Evolutionary conservation across 1,284 basidiomycete genomes (phyloP), one percentile per base, ranked within the genome.

Genomic region (Volvariella surrecta): DNA sequence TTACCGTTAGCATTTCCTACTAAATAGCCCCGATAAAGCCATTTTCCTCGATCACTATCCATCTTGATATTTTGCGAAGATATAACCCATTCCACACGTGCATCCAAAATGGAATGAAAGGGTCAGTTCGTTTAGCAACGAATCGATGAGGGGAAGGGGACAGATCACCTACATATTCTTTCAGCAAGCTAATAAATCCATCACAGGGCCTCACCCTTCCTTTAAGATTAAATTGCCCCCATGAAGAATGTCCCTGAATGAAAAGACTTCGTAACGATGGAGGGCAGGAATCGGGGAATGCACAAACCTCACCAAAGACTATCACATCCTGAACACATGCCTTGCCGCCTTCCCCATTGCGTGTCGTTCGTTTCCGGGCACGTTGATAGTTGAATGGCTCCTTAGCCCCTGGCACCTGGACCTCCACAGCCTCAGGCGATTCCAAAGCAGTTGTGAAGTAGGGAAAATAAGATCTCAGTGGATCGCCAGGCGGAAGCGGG

Each of bases 1-100:
- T 78, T 76, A 13, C 81, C 80, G 50, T 78, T 61, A 6, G 58
- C 59, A 48, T 76, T 73, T 2, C 84, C 84, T 18, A 87, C 69
- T 38, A 88, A 66, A 58, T 82, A 88, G 20, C 82, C 82, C 42
- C 83, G 71, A 57, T 88, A 88, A 8, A 88, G 59, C 84, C 85
- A 88, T 50, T 70, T 76, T 8, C 84, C 85, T 48, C 85, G 69
- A 48, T 82, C 79, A 16, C 73, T 76, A 48, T 77, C 73, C 16
- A 73, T 63, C 84, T 87, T 48, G 17, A 21, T 46, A 17, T 11
- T 42, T 17, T 34, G 34, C 9, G 34, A 16, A 35, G 15, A 35
- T 4, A 15, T 35, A 35, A 6, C 6, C n/a, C 11, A 11, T 28
- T 28, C n/a, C 11, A 18, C 2, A 9, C 2, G 32, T 9, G 11